phyloP scores from a whole-genome alignment of 306 rosid genomes.

The Quercus robur region DNA sequence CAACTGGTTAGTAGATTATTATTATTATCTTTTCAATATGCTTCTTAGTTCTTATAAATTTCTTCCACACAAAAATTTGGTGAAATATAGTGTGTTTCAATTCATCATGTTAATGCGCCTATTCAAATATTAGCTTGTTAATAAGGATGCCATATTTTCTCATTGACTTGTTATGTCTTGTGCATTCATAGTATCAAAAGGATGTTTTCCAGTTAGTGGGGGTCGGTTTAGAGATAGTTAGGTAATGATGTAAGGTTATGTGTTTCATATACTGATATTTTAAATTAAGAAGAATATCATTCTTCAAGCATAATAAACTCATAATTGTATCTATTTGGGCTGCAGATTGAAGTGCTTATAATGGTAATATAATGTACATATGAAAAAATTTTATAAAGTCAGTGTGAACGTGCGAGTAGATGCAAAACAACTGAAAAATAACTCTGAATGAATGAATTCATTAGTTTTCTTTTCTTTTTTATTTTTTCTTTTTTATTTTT shows the following conservation, averaged over 20 bases:
- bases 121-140: background rate
- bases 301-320: too few relatives aligned
- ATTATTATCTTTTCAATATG: background rate
- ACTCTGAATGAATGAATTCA: conserved; percentile 24
- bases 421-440: conserved; percentile 10
- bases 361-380: too few relatives aligned
- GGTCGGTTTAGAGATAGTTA: too few relatives aligned
- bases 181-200: too few relatives aligned
- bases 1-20: background rate
- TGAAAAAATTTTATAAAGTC: background rate
- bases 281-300: too few relatives aligned
- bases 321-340: too few relatives aligned
- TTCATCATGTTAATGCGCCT: background rate
- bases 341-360: too few relatives aligned
- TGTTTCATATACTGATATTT: too few relatives aligned
- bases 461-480: background rate
- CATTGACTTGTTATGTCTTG: background rate
- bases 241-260: too few relatives aligned
- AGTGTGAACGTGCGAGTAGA: conserved; percentile 8
- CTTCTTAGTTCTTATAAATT: background rate
- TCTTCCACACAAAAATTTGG: background rate
- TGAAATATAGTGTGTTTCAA: background rate
- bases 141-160: background rate
- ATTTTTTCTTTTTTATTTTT: too few relatives aligned
- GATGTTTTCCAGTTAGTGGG: too few relatives aligned